A percentile compares a stretch with the other conserved stretches of the same genome.
Evolutionary conservation across 2,329 filamentous ascomycete genomes (phyloP).

Genomic region (Xylaria multiplex): DNA sequence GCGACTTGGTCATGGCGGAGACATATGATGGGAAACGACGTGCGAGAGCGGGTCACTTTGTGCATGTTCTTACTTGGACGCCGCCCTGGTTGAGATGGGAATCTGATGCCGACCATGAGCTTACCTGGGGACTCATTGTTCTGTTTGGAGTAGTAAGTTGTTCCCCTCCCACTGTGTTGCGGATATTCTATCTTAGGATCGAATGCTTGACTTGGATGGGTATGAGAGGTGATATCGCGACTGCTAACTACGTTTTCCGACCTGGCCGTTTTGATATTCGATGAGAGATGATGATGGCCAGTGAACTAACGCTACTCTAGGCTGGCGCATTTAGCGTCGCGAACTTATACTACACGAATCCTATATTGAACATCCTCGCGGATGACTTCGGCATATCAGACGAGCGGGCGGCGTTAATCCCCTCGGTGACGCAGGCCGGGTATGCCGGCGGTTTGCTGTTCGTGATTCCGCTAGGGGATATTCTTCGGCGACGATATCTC

Average conservation of each 20-base stretch:
- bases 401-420: slow-evolving; percentile 72
- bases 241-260: no score
- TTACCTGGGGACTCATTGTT: slow-evolving; percentile 45
- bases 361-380: slow-evolving; percentile 80
- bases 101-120: slow-evolving; percentile 40
- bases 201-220: no score
- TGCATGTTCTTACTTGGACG: slow-evolving; percentile 37
- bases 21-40: neutral
- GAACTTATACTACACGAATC: slow-evolving; percentile 84
- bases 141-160: slow-evolving; percentile 50
- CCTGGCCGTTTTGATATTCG: neutral
- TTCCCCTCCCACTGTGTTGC: neutral
- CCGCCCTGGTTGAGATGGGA: slow-evolving; percentile 45
- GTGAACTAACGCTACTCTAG: slow-evolving; percentile 46
- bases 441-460: slow-evolving; percentile 80
- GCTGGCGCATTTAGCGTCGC: slow-evolving; percentile 75
- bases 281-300: neutral
- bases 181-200: neutral
- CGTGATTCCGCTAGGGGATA: slow-evolving; percentile 79
- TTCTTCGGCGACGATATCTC: slow-evolving; percentile 73
- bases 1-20: neutral
- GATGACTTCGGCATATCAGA: slow-evolving; percentile 75
- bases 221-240: no score
- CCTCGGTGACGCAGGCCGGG: slow-evolving; percentile 81
- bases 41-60: neutral